Evolutionary conservation across 805 yeast genomes (phyloP), one percentile per base, ranked within the genome.

Genomic region (Wickerhamomyces ciferrii): DNA sequence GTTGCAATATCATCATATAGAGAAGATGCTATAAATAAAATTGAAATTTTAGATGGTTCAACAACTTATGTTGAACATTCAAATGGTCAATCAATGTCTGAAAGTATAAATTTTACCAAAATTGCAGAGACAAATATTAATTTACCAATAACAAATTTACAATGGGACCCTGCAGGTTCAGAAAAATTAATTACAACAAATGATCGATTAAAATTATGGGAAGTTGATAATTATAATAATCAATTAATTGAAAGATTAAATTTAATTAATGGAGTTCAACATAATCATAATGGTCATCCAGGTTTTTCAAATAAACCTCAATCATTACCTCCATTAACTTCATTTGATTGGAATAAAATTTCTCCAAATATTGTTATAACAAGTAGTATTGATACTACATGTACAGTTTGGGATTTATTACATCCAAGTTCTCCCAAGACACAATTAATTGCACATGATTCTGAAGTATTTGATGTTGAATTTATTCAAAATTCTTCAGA

Each of bases 371-470:
- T 81, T 36, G 76, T 90, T 19, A 84, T 94, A 34, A 88, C 97
- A 2, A 79, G 92, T 51, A 83, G 94, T 19, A 87, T 92, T 11
- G 99, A 94, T 66, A 94, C 99, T 1, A 94, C 99, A 0, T 94
- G 99, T 67, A 91, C 98, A 0, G 81, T 90, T 4, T 94, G 99
- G 98, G 98, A 94, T 66, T 64, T 90, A 29, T 66, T 72, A 21
- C 77, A 83, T 20, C 67, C 71, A 40, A 82, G 78, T 3, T 69
- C 74, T 4, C 96, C 96, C 15, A 87, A 85, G 60, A 92, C 98
- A 1, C 97, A 94, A 67, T 72, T 94, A 42, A 94, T 94, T 53
- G 98, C 99, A 0, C 99, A 94, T 65, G 99, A 94, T 62, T 81
- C 84, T 52, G 97, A 90, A 64, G 99, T 94, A 4, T 88, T 80